Percentiles rank a stretch among this genome's conserved stretches.
Conservation (phyloP, 2,329 filamentous ascomycete species). For the Exophiala viscosa region DNA sequence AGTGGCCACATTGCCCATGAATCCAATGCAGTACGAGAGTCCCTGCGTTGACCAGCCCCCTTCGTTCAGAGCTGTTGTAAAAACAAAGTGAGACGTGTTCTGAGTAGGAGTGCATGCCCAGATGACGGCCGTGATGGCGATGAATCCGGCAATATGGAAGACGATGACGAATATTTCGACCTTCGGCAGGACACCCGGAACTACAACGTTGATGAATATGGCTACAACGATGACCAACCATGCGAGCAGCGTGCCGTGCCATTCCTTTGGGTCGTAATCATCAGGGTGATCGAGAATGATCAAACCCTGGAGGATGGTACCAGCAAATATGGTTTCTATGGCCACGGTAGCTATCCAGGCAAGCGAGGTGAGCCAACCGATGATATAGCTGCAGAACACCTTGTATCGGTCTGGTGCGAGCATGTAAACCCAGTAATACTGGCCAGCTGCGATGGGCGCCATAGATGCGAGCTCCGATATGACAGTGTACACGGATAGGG, state of each 20-base stretch:
- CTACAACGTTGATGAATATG: constrained; percentile 42
- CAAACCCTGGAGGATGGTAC: constrained; percentile 41
- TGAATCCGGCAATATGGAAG: constrained; percentile 46
- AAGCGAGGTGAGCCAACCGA: constrained; percentile 42
- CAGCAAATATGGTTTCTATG: constrained; percentile 41
- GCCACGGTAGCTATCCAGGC: constrained; percentile 45
- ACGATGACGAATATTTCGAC: constrained; percentile 43
- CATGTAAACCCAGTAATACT: constrained; percentile 49
- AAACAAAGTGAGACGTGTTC: constrained; percentile 32
- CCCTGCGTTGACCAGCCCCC: constrained; percentile 35
- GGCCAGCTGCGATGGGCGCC: constrained; percentile 45
- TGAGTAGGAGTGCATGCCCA: constrained; percentile 31
- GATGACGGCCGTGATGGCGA: constrained; percentile 40
- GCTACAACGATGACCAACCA: constrained; percentile 38
- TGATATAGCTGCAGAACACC: constrained; percentile 43
- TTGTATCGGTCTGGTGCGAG: constrained; percentile 40
- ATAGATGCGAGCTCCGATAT: constrained; percentile 48
- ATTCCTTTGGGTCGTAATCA: constrained; percentile 34
- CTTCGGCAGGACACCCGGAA: constrained; percentile 41
- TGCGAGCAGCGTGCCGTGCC: constrained; percentile 41
- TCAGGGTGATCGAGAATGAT: constrained; percentile 37
- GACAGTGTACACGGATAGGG: constrained; percentile 46
- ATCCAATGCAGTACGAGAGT: constrained; percentile 35
- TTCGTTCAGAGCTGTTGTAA: constrained; percentile 33
- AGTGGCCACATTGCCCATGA: constrained; percentile 35